Conservation (phyloP, 495 filamentous ascomycete genomes). For the Aspergillus bridgeri region DNA sequence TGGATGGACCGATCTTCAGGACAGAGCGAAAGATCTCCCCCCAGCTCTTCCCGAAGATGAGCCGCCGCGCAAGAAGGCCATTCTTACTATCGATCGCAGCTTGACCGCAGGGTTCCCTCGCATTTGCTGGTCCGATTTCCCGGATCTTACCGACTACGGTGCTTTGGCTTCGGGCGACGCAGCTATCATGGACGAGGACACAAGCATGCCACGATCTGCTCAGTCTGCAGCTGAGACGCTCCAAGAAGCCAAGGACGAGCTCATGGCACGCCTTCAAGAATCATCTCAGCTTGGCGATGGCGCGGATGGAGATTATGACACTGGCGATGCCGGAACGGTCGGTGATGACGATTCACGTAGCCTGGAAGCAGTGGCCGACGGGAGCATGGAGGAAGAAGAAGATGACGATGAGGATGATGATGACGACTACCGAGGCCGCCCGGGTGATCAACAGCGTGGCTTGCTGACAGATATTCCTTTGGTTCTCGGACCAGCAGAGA, state of each 20-base stretch:
- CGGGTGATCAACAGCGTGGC: conserved; percentile 80
- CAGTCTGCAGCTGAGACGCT: conserved; percentile 52
- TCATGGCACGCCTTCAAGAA: conserved; percentile 55
- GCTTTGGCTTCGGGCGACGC: conserved; percentile 33
- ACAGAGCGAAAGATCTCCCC: conserved; percentile 39
- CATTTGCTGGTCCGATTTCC: conserved; percentile 47
- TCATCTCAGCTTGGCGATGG: conserved; percentile 42
- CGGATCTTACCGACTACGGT: conserved; percentile 43
- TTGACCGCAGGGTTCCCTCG: conserved; percentile 43
- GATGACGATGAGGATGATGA: conserved; percentile 75
- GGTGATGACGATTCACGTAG: conserved; percentile 48
- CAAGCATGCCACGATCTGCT: conserved; percentile 49
- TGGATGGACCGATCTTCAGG: conserved; percentile 46
- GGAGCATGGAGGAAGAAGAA: conserved; percentile 53
- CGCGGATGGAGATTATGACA: conserved; percentile 45
- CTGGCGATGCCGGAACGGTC: conserved; percentile 46
- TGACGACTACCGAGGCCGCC: conserved; percentile 76
- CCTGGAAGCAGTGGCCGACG: conserved; percentile 46
- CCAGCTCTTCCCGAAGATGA: conserved; percentile 41
- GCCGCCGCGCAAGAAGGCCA: conserved; percentile 39
- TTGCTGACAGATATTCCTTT: conserved; percentile 91
- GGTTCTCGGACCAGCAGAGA: conserved; percentile 86
- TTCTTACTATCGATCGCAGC: conserved; percentile 45
- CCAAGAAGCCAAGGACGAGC: conserved; percentile 55
- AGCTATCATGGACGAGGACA: conserved; percentile 45